Base-by-base conservation (phyloP, 495 filamentous ascomycete species). In the Glarea lozoyensis region DNA sequence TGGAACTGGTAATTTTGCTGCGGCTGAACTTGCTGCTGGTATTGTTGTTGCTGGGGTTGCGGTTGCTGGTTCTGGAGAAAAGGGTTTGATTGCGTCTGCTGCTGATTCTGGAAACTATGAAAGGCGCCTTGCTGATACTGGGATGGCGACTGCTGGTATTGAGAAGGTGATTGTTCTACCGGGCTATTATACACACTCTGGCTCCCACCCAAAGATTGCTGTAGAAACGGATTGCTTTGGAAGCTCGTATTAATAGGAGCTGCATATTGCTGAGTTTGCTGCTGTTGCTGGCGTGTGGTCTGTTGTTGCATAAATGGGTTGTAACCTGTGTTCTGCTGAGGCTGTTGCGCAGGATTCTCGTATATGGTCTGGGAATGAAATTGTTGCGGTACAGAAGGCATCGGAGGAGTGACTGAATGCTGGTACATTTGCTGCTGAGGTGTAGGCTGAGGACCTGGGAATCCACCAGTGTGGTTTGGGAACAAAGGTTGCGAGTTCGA, bases 391-490 rank as follows among this genome's bases (percentile, higher is more conserved):
- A 69, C 57, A 43, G 67, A 70, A 0, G 62, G 51, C 41, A 67
- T 55, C 9, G 61, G 50, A 27, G 60, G 46, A 12, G 66, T 69
- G 43, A 68, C 69, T 48, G 83, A 80, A 12, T 72, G 61, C 25
- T 75, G 65, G n/a, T 76, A 43, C 18, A 67, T 66, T 31, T 77
- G 76, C n/a, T 54, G 47, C 7, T 46, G 39, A 24, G 30, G 24
- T 2, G 37, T 30, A n/a, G 20, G 53, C 23, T 56, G 53, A 22
- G 73, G 68, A 27, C 64, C 67, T 15, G 76, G 72, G 51, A 83
- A 71, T 23, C 87, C 87, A 7, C 88, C 89, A 5, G 87, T 93
- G 17, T 82, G 80, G 61, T 94, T 77, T 0, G 87, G 86, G 56
- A 90, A 92, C 22, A 94, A 67, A 12, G 81, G 77, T 49, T 79